A percentile compares a stretch with the other conserved stretches of the same genome.
Conservation (phyloP, 2,329 filamentous ascomycete genomes). For the Phialemoniopsis sp. region DNA sequence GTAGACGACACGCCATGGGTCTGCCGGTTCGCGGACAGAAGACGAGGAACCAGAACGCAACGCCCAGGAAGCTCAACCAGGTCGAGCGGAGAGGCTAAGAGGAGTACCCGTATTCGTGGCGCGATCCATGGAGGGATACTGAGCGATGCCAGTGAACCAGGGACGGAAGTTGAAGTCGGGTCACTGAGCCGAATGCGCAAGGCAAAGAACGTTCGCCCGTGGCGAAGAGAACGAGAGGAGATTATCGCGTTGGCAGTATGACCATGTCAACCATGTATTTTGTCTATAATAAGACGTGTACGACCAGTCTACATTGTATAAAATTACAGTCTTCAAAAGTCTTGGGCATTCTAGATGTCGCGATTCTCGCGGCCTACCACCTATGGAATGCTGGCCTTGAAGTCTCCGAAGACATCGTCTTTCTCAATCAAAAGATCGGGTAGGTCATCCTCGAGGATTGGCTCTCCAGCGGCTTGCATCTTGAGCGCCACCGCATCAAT, state of each 20-base stretch:
- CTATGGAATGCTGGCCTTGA: too few relatives aligned
- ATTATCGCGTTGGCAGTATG: too few relatives aligned
- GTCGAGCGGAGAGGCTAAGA: conserved; percentile 41
- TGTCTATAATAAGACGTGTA: neutral
- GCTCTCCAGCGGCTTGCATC: conserved; percentile 56
- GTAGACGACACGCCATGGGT: conserved; percentile 86
- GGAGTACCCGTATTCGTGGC: neutral
- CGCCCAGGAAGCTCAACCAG: conserved; percentile 58
- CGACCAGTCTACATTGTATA: too few relatives aligned
- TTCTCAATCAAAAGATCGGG: conserved; percentile 2
- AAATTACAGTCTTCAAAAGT: too few relatives aligned
- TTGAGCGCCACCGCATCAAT: conserved; percentile 67
- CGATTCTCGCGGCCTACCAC: too few relatives aligned
- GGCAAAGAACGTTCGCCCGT: too few relatives aligned
- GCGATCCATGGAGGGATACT: too few relatives aligned
- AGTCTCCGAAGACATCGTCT: too few relatives aligned
- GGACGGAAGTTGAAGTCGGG: too few relatives aligned
- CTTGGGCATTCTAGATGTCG: too few relatives aligned
- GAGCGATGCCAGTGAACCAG: neutral
- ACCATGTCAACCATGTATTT: neutral
- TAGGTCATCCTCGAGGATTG: conserved; percentile 50
- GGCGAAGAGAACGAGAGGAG: too few relatives aligned
- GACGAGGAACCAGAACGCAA: conserved; percentile 70
- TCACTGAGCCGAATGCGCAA: too few relatives aligned
- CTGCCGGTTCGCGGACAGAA: conserved; percentile 87